Evolutionary conservation across 2,329 filamentous ascomycete genomes (phyloP).

Genomic region (Hypoxylon sp.): DNA sequence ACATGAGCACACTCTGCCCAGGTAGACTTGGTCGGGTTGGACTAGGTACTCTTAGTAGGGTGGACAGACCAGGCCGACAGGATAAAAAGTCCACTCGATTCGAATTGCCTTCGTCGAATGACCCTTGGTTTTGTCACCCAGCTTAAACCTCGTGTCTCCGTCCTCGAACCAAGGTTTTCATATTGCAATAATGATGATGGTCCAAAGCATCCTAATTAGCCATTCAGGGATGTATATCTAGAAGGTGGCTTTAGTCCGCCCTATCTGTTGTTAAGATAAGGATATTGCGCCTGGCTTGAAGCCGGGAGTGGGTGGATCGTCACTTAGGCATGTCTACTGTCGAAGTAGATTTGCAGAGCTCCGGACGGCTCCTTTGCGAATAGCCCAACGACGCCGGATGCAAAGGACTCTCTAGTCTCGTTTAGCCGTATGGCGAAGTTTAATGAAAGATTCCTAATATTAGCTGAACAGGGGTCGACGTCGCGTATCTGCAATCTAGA

Average conservation of each 20-base stretch:
- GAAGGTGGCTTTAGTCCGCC: conserved; percentile 14
- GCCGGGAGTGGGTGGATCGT: not conserved
- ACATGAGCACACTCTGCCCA: conserved; percentile 4
- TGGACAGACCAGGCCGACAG: conserved; percentile 16
- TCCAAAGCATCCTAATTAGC: conserved; percentile 7
- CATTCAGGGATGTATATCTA: conserved; percentile 9
- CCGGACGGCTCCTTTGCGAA: not conserved
- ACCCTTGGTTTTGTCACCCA: not conserved
- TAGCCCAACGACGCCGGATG: conserved; percentile 1
- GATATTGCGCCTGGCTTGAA: not conserved
- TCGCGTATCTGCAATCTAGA: conserved; percentile 46
- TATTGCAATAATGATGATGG: conserved; percentile 7
- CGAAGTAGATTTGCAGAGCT: not conserved
- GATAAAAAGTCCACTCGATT: conserved; percentile 36
- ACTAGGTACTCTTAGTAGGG: conserved; percentile 3
- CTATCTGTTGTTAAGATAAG: conserved; percentile 16
- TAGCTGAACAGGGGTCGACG: conserved; percentile 30
- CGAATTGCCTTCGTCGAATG: conserved; percentile 36
- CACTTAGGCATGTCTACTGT: not conserved
- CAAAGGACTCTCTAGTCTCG: conserved; percentile 14
- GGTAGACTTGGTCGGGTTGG: conserved; percentile 1
- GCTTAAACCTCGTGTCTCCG: not conserved
- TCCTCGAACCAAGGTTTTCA: conserved; percentile 5
- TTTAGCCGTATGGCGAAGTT: conserved; percentile 13
- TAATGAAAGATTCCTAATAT: conserved; percentile 22